Conservation (phyloP, 2,329 filamentous ascomycete genomes). For the Ophiognomonia clavigignenti-juglandacearum region DNA sequence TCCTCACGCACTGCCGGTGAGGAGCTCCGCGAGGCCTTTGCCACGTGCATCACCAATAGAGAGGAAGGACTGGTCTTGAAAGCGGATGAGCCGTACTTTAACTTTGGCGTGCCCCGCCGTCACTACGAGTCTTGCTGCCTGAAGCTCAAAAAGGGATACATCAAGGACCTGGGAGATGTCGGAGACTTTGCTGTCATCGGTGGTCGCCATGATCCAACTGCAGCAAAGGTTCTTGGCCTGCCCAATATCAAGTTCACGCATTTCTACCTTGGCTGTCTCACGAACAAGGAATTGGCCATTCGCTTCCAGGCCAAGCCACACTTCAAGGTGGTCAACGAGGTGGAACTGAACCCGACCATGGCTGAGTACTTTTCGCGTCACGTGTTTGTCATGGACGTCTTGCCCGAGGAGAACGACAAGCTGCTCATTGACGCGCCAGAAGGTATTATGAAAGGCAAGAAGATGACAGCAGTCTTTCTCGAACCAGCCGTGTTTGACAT, state of each 20-base stretch:
- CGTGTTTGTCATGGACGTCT: slow-evolving; percentile 39
- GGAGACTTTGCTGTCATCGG: slow-evolving; percentile 80
- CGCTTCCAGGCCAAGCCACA: slow-evolving; percentile 45
- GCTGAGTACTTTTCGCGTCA: slow-evolving; percentile 46
- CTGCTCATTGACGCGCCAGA: slow-evolving; percentile 44
- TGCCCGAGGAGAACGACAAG: slow-evolving; percentile 29
- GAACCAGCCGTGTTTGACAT: slow-evolving; percentile 75
- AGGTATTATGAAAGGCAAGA: slow-evolving; percentile 35
- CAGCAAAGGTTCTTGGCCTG: slow-evolving; percentile 50
- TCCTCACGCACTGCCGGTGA: slow-evolving; percentile 43
- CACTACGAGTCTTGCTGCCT: slow-evolving; percentile 53
- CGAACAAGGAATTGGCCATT: slow-evolving; percentile 58
- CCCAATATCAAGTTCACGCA: slow-evolving; percentile 66
- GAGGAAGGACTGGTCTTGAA: slow-evolving; percentile 82
- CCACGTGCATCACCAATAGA: slow-evolving; percentile 56
- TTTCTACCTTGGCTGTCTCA: slow-evolving; percentile 73
- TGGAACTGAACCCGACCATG: slow-evolving; percentile 49
- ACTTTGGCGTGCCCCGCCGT: slow-evolving; percentile 34
- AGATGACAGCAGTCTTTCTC: slow-evolving; percentile 55
- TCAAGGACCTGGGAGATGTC: slow-evolving; percentile 71
- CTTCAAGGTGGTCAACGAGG: slow-evolving; percentile 63
- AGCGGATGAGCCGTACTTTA: slow-evolving; percentile 73
- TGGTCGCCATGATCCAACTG: slow-evolving; percentile 62
- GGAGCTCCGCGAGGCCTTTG: slow-evolving; percentile 60
- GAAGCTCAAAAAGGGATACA: slow-evolving; percentile 86